A percentile compares a stretch with the other conserved stretches of the same genome.
These are phyloP conservation scores for Trametes villosa DNA, from an alignment of 768 basidiomycete genomes.

Conservation along the genomic window DNA sequence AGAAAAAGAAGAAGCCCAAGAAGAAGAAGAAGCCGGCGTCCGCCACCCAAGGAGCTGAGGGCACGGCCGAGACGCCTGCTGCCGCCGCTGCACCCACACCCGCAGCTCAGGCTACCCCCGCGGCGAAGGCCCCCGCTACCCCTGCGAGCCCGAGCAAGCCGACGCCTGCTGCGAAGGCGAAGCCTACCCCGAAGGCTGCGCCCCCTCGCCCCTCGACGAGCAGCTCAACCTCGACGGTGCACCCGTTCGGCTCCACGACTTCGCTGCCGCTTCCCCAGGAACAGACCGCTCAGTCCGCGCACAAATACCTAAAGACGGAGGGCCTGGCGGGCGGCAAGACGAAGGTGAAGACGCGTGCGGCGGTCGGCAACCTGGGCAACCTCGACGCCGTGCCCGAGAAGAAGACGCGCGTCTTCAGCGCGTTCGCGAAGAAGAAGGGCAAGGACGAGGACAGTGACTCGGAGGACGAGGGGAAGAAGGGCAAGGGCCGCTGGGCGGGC, in stretches of 20 bases:
- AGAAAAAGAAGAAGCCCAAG: constrained; percentile 78
- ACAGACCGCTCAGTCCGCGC: constrained; percentile 68
- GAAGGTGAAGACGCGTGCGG: constrained; percentile 72
- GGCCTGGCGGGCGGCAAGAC: constrained; percentile 52
- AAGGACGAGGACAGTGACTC: constrained; percentile 42
- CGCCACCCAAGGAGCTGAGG: constrained; percentile 22
- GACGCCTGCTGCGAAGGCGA: constrained; percentile 2
- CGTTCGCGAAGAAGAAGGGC: constrained; percentile 44
- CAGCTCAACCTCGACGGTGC: constrained; percentile 28
- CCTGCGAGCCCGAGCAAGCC: constrained; percentile 28
- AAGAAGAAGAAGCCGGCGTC: constrained; percentile 56
- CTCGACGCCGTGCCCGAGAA: constrained; percentile 50
- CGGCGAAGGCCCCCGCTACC: constrained; percentile 1
- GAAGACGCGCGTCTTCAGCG: constrained; percentile 54
- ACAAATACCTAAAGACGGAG: constrained; percentile 64
- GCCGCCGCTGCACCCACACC: constrained; percentile 16
- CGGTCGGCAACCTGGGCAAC: constrained; percentile 48
- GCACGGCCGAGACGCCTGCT: constrained; percentile 25
- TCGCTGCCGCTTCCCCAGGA: constrained; percentile 50
- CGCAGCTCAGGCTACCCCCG: constrained; percentile 17
- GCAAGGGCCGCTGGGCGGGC: constrained; percentile 58
- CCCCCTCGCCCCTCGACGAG: constrained; percentile 21
- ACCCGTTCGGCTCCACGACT: constrained; percentile 40
- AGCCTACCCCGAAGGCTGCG: neutral
- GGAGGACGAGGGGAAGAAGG: constrained; percentile 43